Evolutionary conservation across 2,329 filamentous ascomycete genomes (phyloP), one percentile per base, ranked within the genome.

Genomic region (Stachybotrys chlorohalonatus): DNA sequence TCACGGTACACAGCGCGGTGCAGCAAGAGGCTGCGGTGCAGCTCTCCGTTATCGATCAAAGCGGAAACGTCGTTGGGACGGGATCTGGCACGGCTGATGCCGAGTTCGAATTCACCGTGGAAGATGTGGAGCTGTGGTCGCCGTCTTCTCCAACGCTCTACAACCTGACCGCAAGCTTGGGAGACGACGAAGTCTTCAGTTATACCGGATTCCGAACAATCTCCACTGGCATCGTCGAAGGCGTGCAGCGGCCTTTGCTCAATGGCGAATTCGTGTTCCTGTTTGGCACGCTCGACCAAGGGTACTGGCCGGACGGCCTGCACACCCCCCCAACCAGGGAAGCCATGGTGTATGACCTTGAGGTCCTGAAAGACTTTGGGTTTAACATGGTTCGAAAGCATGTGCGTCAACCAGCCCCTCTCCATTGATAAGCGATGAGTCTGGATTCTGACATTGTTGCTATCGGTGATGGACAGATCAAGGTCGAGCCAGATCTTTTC

Each of bases 361-460:
- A 85, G 56, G 68, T 82, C 5, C 67, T 89, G 54, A 89, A 89
- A 69, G 70, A 72, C 1, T 73, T 89, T 1, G 85, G 85, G 0
- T 85, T 86, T 67, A 89, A 89, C 66, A 84, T 84, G 76, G 64
- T 89, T 9, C 81, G 86, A 42, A 89, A 90, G 64, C 86, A 89
- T 61, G 83, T 82, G 62, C 70, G 80, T 65, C 7, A 31, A 7
- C 53, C 16, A 11, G 9, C 17, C 17, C n/a, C 45, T 47, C 31
- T 7, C 4, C n/a, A 24, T 24, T 24, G 24, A 24, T 4, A 24
- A 24, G 13, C 31, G 47, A 8, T 16, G 42, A 16, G 6, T 30
- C 15, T 30, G 11, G 7, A 30, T 7, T 11, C 16, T 39, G 32
- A 39, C 24, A 24, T 24, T 24, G 24, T 24, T 17, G 30, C 9